phyloP scores from a whole-genome alignment of 495 filamentous ascomycete genomes.

The Aspergillus biplanus region DNA sequence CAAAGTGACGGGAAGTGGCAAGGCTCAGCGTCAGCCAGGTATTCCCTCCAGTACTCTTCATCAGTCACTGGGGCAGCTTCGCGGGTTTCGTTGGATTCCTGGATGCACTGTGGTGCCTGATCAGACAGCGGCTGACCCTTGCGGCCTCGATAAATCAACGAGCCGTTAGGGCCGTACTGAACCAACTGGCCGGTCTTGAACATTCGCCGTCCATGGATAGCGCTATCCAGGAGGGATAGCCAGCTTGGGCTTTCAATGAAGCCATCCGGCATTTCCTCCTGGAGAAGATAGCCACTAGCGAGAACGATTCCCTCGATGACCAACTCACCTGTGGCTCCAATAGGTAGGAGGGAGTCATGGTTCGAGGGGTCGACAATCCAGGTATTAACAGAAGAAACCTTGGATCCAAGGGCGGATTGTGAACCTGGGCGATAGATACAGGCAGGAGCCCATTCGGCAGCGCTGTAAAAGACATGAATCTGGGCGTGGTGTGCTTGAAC shows the following conservation, averaged over 20 bases:
- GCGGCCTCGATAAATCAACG: constrained; percentile 2
- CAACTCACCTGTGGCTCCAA: too few relatives aligned
- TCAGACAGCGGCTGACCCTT: neutral
- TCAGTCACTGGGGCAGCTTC: neutral
- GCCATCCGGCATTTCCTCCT: too few relatives aligned
- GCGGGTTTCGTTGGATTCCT: neutral
- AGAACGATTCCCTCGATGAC: too few relatives aligned
- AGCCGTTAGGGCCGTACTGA: neutral
- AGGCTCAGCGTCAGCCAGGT: neutral
- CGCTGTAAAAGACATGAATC: constrained; percentile 41
- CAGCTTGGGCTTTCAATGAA: neutral
- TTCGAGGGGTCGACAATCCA: too few relatives aligned
- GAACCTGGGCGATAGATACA: too few relatives aligned
- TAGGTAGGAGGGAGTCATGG: too few relatives aligned
- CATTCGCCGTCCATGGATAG: neutral
- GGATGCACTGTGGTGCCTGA: neutral
- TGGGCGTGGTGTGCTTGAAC: constrained; percentile 24
- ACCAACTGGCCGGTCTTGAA: constrained; percentile 5
- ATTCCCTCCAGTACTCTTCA: neutral
- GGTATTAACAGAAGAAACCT: too few relatives aligned
- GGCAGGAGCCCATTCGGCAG: neutral
- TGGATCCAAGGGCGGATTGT: too few relatives aligned
- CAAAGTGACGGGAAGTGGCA: neutral
- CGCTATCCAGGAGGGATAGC: neutral
- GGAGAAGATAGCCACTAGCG: too few relatives aligned